Percentiles rank a stretch among this genome's conserved stretches.
These are phyloP conservation scores for Blastomyces parvus DNA, from an alignment of 2,329 filamentous ascomycete species.

Conservation along the genomic window DNA sequence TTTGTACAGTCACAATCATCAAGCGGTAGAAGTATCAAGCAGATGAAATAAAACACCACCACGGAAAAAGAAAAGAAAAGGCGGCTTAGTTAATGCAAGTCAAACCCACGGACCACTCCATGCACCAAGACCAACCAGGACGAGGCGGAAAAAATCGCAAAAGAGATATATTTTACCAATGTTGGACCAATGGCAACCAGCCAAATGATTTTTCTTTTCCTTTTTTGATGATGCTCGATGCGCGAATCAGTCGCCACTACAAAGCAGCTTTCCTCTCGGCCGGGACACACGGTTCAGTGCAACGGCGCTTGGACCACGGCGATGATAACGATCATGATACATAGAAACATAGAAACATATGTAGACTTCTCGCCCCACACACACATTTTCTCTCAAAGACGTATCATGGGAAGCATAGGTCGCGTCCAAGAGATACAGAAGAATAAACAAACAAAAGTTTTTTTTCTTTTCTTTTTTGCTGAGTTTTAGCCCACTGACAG, in stretches of 20 bases:
- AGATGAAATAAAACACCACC: not conserved
- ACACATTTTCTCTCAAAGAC: not conserved
- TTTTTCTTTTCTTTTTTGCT: not conserved
- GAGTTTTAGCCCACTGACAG: too few species aligned
- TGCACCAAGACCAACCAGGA: not conserved
- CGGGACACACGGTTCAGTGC: not conserved
- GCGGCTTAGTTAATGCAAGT: not conserved
- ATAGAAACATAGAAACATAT: too few species aligned
- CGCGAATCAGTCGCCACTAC: not conserved
- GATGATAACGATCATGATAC: not conserved
- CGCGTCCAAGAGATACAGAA: not conserved
- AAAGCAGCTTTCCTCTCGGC: not conserved
- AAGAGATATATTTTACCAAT: not conserved
- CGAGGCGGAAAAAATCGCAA: not conserved
- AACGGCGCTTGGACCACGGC: not conserved
- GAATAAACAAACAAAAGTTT: not conserved
- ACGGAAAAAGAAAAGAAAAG: not conserved
- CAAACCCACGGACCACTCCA: not conserved
- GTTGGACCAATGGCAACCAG: not conserved
- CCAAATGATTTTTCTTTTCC: not conserved
- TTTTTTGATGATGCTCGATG: not conserved
- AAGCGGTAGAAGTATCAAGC: slow-evolving; percentile 22
- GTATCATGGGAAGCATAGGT: not conserved
- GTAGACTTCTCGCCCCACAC: not conserved
- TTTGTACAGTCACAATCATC: slow-evolving; percentile 27